Evolutionary conservation across 2,329 filamentous ascomycete species (phyloP).

Genomic region (Scopulariopsis brevicaulis): DNA sequence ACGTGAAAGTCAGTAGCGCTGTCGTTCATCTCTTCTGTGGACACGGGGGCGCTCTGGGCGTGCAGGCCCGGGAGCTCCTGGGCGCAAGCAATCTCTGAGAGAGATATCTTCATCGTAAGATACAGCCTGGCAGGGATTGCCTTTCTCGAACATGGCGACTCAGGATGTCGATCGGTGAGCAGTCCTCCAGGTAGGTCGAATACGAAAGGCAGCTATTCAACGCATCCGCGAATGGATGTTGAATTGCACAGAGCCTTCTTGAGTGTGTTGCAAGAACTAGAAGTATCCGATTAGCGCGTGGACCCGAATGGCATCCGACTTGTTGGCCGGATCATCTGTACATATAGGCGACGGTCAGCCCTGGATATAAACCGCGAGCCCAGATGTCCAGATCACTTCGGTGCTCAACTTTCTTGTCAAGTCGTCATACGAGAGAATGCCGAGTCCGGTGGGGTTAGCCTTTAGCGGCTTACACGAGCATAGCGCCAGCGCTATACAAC

Average conservation of each 20-base stretch:
- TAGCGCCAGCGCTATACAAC: neutral
- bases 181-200: constrained; percentile 1
- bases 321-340: neutral
- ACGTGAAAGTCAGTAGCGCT: constrained; percentile 13
- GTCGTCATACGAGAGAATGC: constrained; percentile 4
- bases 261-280: neutral
- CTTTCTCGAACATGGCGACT: neutral
- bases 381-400: too few species aligned
- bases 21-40: constrained; percentile 11
- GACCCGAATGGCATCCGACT: constrained; percentile 3
- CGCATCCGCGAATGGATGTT: neutral
- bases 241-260: constrained; percentile 1
- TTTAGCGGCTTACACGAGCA: neutral
- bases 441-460: constrained; percentile 1
- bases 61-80: constrained; percentile 15
- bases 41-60: constrained; percentile 17
- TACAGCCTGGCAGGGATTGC: neutral
- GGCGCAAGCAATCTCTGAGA: neutral
- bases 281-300: neutral
- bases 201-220: constrained; percentile 6
- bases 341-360: neutral
- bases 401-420: constrained; percentile 1
- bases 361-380: neutral
- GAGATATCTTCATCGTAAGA: neutral
- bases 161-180: constrained; percentile 1